phyloP scores from a whole-genome alignment of 768 basidiomycete species.

The Russula griseocarnosa region DNA sequence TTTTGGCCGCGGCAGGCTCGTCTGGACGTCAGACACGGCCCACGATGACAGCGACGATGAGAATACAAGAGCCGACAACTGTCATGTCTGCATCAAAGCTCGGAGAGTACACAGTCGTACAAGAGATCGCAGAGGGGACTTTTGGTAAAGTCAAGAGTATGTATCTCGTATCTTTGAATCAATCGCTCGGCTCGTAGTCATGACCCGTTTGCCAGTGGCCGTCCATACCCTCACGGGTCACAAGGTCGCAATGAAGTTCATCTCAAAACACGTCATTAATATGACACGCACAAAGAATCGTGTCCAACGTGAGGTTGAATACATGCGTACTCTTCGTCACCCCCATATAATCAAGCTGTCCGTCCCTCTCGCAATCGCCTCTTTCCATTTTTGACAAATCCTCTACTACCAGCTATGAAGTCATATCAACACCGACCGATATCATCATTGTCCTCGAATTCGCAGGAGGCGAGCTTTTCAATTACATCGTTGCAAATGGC shows the following conservation, averaged over 20 bases:
- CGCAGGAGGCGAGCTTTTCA: conserved; percentile 94
- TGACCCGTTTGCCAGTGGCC: conserved; percentile 59
- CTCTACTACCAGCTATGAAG: conserved; percentile 57
- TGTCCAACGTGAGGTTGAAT: conserved; percentile 94
- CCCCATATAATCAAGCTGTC: conserved; percentile 98
- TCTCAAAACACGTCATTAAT: conserved; percentile 90
- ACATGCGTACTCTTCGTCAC: conserved; percentile 89
- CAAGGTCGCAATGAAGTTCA: conserved; percentile 96
- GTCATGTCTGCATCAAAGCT: conserved; percentile 64
- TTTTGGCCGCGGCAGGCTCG: not conserved
- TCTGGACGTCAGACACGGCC: not conserved
- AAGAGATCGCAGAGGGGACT: conserved; percentile 91
- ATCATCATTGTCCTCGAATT: conserved; percentile 99
- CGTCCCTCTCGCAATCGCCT: conserved; percentile 32
- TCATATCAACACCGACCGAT: conserved; percentile 89
- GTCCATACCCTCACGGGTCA: conserved; percentile 92
- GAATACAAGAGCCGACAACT: conserved; percentile 32
- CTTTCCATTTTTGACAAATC: conserved; percentile 14
- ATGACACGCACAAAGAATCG: conserved; percentile 87
- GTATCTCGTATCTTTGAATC: conserved; percentile 35
- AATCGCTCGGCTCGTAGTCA: conserved; percentile 2
- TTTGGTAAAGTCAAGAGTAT: conserved; percentile 99
- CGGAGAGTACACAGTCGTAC: conserved; percentile 84
- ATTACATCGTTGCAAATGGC: conserved; percentile 94
- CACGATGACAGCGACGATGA: conserved; percentile 24